Base-by-base conservation (phyloP, 495 filamentous ascomycete species). In the Cercophora sp. region DNA sequence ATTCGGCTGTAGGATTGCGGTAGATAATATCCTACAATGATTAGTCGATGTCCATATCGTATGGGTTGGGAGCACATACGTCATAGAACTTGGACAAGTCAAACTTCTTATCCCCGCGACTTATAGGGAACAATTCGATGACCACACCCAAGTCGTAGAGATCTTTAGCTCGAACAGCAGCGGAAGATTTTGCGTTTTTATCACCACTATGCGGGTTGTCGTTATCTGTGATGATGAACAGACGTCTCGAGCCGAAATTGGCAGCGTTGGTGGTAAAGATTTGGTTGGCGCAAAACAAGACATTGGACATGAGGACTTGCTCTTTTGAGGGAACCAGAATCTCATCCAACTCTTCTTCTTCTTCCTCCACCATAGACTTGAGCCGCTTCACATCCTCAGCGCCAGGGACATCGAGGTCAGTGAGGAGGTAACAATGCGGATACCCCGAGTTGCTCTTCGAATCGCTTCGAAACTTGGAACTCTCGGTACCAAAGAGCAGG, bases 211-310 rank as follows among this genome's bases (percentile, higher is more conserved):
- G 89, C 5, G 94, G 93, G 64, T 90, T 79, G 63, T 99, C 94
- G 51, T 96, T 86, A 61, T 97, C 91, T 2, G 94, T 96, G 50
- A 99, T 90, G 53, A 99, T 83, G 70, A 99, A 97, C 9, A 99
- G 73, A 26, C 94, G 81, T 34, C 94, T 75, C 0, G 93, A 96
- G 19, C 89, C 83, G 65, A 97, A 96, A 60, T 96, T 97, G 13
- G 93, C 84, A 0, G 94, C 90, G 62, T 87, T 96, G 1, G 87
- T 96, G 2, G 93, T 94, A 68, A 99, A 96, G 31, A 97, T 89
- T 56, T 96, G 90, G 59, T 97, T 97, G 37, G 87, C 91, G 63
- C 91, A 91, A 64, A 96, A 97, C 1, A 99, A 74, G 1, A 99
- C 79, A 63, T 91, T 94, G 16, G 88, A 81, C 87, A 99, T 96